Percentiles rank a stretch among this genome's conserved stretches.
Evolutionary conservation across 495 filamentous ascomycete genomes (phyloP).

Genomic region (Tuber microsphaerosporum): DNA sequence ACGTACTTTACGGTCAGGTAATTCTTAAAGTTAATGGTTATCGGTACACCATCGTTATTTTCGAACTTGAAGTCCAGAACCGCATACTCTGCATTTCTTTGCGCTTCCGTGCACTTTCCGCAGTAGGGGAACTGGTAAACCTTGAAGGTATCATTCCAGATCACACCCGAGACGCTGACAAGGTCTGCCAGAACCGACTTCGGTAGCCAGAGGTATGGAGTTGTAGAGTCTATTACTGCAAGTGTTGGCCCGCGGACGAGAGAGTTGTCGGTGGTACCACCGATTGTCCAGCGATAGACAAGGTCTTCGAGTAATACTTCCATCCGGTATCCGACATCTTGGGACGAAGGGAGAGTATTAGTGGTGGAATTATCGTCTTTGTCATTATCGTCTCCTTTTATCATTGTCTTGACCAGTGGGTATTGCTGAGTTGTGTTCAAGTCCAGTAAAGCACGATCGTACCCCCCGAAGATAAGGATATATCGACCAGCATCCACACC

Average conservation of each 20-base stretch:
- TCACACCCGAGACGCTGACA: slow-evolving; percentile 50
- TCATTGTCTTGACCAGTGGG: slow-evolving; percentile 20
- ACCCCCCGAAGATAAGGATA: slow-evolving; percentile 31
- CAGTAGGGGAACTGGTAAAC: slow-evolving; percentile 49
- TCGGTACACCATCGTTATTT: slow-evolving; percentile 17
- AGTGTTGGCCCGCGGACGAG: slow-evolving; percentile 18
- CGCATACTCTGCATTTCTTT: slow-evolving; percentile 6
- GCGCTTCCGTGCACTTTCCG: slow-evolving; percentile 20
- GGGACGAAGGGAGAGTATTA: slow-evolving; percentile 10
- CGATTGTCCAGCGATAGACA: slow-evolving; percentile 33
- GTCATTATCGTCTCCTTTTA: background rate
- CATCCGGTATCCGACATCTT: slow-evolving; percentile 24
- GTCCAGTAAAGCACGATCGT: slow-evolving; percentile 19
- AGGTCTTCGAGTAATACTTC: slow-evolving; percentile 30
- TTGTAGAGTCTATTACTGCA: slow-evolving; percentile 35
- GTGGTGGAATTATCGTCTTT: slow-evolving; percentile 4
- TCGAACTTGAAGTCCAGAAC: slow-evolving; percentile 27
- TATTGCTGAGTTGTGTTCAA: slow-evolving; percentile 37
- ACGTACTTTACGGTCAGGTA: slow-evolving; percentile 23
- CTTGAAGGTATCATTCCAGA: slow-evolving; percentile 59
- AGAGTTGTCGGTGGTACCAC: slow-evolving; percentile 31
- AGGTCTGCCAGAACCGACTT: slow-evolving; percentile 17
- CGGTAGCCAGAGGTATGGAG: slow-evolving; percentile 37
- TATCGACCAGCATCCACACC: slow-evolving; percentile 9
- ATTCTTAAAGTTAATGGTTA: slow-evolving; percentile 16